Conservation (phyloP, 2,329 filamentous ascomycete genomes). For the Aspergillus terreus region DNA sequence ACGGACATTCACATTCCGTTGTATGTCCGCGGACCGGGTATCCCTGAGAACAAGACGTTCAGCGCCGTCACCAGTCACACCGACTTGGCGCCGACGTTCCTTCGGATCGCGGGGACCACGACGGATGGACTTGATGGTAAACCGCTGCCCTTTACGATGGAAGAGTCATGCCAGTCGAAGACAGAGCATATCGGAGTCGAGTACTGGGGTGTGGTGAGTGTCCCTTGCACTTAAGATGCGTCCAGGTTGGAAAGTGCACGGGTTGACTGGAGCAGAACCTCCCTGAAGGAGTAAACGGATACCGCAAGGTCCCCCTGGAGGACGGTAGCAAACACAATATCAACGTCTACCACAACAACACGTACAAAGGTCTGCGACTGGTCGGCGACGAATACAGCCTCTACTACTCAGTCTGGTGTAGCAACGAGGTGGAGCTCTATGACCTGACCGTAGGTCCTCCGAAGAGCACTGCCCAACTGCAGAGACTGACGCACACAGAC, state of each 20-base stretch:
- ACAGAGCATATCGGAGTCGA: constrained; percentile 57
- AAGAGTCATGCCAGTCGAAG: constrained; percentile 21
- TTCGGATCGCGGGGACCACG: constrained; percentile 38
- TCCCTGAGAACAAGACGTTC: constrained; percentile 40
- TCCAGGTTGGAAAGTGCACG: not conserved
- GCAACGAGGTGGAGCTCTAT: constrained; percentile 64
- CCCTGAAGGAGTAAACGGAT: constrained; percentile 26
- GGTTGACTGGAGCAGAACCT: constrained; percentile 12
- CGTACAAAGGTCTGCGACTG: constrained; percentile 60
- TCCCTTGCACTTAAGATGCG: not conserved
- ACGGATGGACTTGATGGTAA: constrained; percentile 54
- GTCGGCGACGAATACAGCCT: constrained; percentile 55
- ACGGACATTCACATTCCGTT: constrained; percentile 56
- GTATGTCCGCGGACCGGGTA: constrained; percentile 55
- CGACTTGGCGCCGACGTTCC: constrained; percentile 59
- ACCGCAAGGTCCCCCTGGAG: constrained; percentile 10
- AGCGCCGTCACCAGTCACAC: constrained; percentile 58
- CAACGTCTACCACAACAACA: constrained; percentile 46
- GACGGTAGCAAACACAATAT: constrained; percentile 5
- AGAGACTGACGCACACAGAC: constrained; percentile 29
- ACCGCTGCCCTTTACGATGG: constrained; percentile 44
- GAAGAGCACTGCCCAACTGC: not conserved
- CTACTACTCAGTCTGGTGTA: constrained; percentile 68
- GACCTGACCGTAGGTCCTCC: constrained; percentile 48
- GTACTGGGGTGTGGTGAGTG: constrained; percentile 48